Percentiles rank a stretch among this genome's conserved stretches.
Evolutionary conservation across 306 rosid genomes (phyloP).

Genomic region (Ceratonia siliqua): DNA sequence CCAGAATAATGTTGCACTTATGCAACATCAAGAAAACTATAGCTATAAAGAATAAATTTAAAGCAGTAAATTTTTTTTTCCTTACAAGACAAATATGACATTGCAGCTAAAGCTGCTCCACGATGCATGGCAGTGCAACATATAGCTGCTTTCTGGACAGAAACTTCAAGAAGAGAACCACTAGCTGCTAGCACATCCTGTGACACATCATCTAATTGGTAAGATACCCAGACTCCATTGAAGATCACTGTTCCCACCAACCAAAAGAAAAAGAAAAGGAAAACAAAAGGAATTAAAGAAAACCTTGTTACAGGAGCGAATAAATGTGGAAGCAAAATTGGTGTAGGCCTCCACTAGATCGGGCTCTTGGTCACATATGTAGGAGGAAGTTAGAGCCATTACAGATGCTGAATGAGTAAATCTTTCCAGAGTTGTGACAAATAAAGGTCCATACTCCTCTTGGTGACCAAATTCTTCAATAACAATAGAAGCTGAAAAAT

Average conservation of each 20-base stretch:
- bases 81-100: slow-evolving; percentile 96
- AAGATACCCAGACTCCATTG: slow-evolving; percentile 27
- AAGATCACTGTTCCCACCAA: not conserved
- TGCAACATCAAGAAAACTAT: not conserved
- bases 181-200: slow-evolving; percentile 81
- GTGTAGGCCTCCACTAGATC: slow-evolving; percentile 96
- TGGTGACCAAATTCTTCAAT: slow-evolving; percentile 89
- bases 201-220: slow-evolving; percentile 34
- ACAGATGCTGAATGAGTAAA: slow-evolving; percentile 84
- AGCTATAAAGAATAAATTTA: not conserved
- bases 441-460: slow-evolving; percentile 78
- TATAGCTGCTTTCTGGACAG: slow-evolving; percentile 90
- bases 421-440: slow-evolving; percentile 83
- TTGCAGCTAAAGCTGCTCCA: slow-evolving; percentile 97
- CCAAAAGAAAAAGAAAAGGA: not conserved
- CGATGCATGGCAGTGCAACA: slow-evolving; percentile 99
- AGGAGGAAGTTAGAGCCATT: slow-evolving; percentile 89
- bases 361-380: slow-evolving; percentile 97
- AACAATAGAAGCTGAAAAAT: slow-evolving; percentile 84
- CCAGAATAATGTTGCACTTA: not conserved
- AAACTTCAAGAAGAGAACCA: slow-evolving; percentile 82
- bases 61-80: slow-evolving; percentile 22
- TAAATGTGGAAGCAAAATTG: slow-evolving; percentile 82
- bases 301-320: slow-evolving; percentile 82
- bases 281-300: slow-evolving; percentile 11